Base-by-base conservation (phyloP, 73 alveolate genomes). In the Effrenium voratum region DNA sequence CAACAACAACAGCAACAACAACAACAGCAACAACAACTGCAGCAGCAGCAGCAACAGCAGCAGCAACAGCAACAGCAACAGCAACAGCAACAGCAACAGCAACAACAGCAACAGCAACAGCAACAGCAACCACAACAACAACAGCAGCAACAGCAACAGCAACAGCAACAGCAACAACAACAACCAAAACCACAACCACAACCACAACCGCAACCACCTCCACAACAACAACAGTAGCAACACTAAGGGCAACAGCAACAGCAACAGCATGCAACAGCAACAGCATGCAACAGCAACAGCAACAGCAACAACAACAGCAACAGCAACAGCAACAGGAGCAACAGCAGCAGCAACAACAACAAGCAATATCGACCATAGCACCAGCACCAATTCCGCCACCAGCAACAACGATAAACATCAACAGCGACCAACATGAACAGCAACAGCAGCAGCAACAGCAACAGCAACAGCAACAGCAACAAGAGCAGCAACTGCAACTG, bases 251-350 rank as follows among this genome's bases (percentile, higher is more conserved):
- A 68, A 68, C 80, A 68, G 22, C 80, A 68, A 68, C 80, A 68
- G 22, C 80, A 68, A 68, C 80, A 68, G 22, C 80, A 68, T 12
- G 22, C 80, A 68, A 68, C 80, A 68, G 22, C 80, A 68, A 68
- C 80, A 68, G 22, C 80, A 68, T n/a, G 22, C 80, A 68, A 68
- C 80, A 68, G 22, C 80, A 68, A 68, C 80, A 68, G 22, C 80
- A 68, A 68, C 80, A 68, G 22, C 80, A 68, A 68, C 80, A 68
- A 68, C 80, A 68, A 68, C 80, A 68, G 22, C 80, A 68, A 68
- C 80, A 68, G 22, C 80, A 68, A 68, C 80, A 68, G 22, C 80
- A 68, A 68, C 80, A 68, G 22, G 38, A 68, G 22, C 80, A 68
- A 68, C 80, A 52, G 10, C 66, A 52, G 10, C 66, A 52, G 10